A percentile compares a stretch with the other conserved stretches of the same genome.
Conservation (phyloP, 139 green algal species). For the Coelastrella sp. region DNA sequence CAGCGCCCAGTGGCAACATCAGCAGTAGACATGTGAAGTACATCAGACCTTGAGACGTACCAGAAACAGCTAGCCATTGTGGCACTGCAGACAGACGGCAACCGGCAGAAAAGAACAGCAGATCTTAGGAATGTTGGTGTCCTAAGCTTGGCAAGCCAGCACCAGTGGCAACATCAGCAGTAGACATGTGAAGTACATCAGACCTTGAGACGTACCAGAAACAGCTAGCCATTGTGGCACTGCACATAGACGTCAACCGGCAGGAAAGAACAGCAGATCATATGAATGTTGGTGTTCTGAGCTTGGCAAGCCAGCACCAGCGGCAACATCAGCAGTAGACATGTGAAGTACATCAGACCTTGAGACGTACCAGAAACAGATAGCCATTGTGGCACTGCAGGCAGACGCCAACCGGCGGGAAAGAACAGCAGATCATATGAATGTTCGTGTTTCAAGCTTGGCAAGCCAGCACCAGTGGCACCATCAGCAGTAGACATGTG, state of each 20-base stretch:
- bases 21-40: slow-evolving; percentile 41
- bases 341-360: slow-evolving; percentile 5
- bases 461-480: too few relatives aligned
- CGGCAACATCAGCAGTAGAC: slow-evolving; percentile 41
- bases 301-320: slow-evolving; percentile 5
- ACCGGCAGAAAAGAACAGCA: neutral
- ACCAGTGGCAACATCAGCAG: slow-evolving; percentile 38
- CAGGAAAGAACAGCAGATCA: neutral
- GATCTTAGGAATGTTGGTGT: neutral
- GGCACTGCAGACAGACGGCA: neutral
- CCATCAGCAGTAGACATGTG: slow-evolving; percentile 26
- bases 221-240: neutral
- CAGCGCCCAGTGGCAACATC: slow-evolving; percentile 36
- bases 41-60: slow-evolving; percentile 3
- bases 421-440: neutral
- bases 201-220: neutral
- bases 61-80: neutral
- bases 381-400: neutral
- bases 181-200: slow-evolving; percentile 26
- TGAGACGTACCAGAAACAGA: neutral
- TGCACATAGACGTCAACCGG: neutral
- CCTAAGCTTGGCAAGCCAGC: neutral
- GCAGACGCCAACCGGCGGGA: neutral
- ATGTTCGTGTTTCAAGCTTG: too few relatives aligned
- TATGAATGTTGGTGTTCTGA: neutral